Base-by-base conservation (phyloP, 148 eudicot genomes). In the Rhododendron simsii region DNA sequence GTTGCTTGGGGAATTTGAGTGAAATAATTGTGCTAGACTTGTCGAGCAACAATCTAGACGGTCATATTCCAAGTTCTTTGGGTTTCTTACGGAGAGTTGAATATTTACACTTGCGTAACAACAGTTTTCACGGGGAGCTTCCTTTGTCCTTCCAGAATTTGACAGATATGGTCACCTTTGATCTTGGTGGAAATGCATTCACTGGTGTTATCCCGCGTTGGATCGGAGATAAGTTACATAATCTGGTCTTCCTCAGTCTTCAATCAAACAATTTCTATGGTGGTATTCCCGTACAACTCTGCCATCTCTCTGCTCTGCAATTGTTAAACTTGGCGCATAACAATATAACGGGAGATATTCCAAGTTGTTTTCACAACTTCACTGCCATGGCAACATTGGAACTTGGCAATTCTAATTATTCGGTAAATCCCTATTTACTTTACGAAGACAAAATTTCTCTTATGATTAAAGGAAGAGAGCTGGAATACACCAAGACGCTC, bases 241-340 rank as follows among this genome's bases (percentile, higher is more conserved):
- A 13, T 55, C 26, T 71, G 9, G 74, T 33, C 50, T 47, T 84
- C 18, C n/a, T 84, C 48, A 84, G 15, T 74, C 86, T 84, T 55
- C 80, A 74, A 20, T 73, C 80, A 44, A 84, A 84, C 33, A 84
- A 84, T 28, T 84, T 74, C 20, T 50, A 33, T n/a, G 48, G 86
- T n/a, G 28, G 45, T 28, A 73, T 84, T 84, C 80, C 86, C 3
- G 20, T 0, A 30, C 80, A 74, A 14, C 28, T 84, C 11, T 84
- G 86, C 33, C 47, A 33, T 7, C 86, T 84, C 2, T 15, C 50
- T 26, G 21, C 13, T 74, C 77, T 84, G 20, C 86, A 73, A 30
- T 0, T 71, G 39, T 47, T 84, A 16, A 35, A 84, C 80, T 74
- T 84, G 67, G 80, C 86, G 3, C 80, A 74, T 13, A 84, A 84